Conservation (phyloP, 2,329 filamentous ascomycete genomes). For the Colletotrichum limetticola region DNA sequence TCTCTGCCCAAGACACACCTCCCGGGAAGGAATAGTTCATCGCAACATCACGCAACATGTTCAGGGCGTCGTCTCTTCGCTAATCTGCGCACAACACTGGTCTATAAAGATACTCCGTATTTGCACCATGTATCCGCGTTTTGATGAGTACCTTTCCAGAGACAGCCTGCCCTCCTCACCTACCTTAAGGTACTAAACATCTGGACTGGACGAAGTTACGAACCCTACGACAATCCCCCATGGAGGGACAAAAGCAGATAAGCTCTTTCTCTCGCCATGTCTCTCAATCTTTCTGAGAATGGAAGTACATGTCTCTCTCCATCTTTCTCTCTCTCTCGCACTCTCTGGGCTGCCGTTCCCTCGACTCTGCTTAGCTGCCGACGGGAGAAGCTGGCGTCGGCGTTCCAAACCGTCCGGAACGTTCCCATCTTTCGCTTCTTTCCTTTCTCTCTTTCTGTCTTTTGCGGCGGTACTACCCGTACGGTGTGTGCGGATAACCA, state of each 20-base stretch:
- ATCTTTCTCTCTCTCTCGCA: no score
- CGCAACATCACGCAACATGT: constrained; percentile 27
- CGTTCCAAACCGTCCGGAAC: neutral
- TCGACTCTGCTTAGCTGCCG: neutral
- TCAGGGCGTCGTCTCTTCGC: neutral
- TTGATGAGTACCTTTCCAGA: no score
- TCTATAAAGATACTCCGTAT: neutral
- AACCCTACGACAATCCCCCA: no score
- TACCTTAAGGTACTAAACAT: no score
- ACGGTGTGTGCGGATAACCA: neutral
- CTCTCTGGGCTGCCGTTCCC: constrained; percentile 8
- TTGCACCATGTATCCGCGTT: no score
- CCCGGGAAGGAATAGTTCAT: constrained; percentile 21
- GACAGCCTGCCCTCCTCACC: no score
- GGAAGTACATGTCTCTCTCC: neutral
- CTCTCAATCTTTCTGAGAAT: no score
- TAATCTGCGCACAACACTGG: constrained; percentile 7
- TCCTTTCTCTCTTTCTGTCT: neutral
- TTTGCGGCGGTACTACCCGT: neutral
- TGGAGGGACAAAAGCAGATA: no score
- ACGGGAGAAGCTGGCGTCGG: neutral
- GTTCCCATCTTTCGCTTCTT: neutral
- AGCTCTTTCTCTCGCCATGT: no score
- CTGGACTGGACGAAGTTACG: no score
- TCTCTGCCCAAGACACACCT: constrained; percentile 32